Evolutionary conservation across 495 filamentous ascomycete species (phyloP), one percentile per base, ranked within the genome.

Genomic region (Aspergillus wentii): DNA sequence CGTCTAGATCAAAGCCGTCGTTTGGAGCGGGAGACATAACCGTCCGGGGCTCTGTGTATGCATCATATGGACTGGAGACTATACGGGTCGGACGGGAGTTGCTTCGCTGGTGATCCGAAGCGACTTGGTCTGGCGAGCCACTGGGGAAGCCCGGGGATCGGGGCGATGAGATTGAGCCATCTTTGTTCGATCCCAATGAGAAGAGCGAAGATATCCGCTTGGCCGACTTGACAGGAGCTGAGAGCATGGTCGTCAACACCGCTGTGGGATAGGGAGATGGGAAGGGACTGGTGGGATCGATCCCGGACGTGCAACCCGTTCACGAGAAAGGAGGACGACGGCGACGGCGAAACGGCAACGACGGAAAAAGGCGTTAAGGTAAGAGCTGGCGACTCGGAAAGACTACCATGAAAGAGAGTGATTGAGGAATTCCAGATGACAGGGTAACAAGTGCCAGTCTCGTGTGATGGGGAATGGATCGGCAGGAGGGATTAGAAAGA

Each of bases 151-250:
- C 41, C n/a, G 59, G 48, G 5, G 57, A 58, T 22, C 52, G 52
- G 6, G 53, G 49, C 2, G 57, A 51, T 4, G 62, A 49, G 31
- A 42, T 51, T 3, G 59, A 51, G 30, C 18, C 27, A 38, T 72
- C 63, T 43, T 61, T 62, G 30, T 62, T 53, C 5, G 59, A 59
- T 7, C 64, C 54, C 48, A 70, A 35, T 19, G 66, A 68, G 38
- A 72, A 69, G 20, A 72, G 60, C 26, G 68, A 72, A 8, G 66
- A 70, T 35, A 72, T 69, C 44, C 68, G 68, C 59, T 69, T 67
- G 42, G 68, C 66, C 46, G 66, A 66, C 48, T 69, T 72, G 44
- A 64, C 62, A 33, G 66, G 68, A 61, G 62, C 66, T 18, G 66
- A 70, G 50, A 70, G 53, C 66, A 71, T 71, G 36, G 43, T 64